A percentile compares a stretch with the other conserved stretches of the same genome.
Evolutionary conservation across 768 basidiomycete genomes (phyloP).

Genomic region (Lactarius vividus): DNA sequence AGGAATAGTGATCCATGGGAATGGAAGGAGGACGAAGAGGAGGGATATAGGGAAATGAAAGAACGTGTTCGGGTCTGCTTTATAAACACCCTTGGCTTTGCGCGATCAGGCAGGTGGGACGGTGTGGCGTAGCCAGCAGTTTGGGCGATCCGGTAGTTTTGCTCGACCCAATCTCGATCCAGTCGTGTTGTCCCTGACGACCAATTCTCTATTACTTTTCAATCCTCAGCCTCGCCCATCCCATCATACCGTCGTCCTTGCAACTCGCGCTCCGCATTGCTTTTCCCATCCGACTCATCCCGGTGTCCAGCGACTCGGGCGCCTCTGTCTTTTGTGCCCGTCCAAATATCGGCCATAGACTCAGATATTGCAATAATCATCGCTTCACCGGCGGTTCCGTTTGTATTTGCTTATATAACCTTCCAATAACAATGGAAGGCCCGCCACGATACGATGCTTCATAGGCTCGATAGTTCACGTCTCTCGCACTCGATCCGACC

Average conservation of each 20-base stretch:
- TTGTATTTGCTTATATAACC: neutral
- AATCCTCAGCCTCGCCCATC: too few relatives aligned
- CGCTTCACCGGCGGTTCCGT: neutral
- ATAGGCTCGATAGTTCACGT: neutral
- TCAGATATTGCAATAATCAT: neutral
- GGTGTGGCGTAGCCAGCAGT: neutral
- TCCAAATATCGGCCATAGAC: neutral
- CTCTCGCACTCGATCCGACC: neutral
- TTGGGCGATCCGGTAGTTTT: neutral
- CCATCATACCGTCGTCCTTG: neutral
- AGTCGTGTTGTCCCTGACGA: conserved; percentile 3
- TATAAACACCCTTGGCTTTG: neutral
- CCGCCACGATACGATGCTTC: neutral
- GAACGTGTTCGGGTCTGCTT: neutral
- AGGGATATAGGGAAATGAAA: neutral
- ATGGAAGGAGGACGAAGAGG: neutral
- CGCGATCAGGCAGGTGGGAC: too few relatives aligned
- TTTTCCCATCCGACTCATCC: neutral
- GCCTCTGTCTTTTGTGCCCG: neutral
- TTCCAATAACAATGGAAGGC: neutral
- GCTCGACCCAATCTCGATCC: neutral
- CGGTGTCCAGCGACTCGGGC: neutral
- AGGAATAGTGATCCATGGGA: conserved; percentile 25
- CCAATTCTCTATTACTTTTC: neutral
- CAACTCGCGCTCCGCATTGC: too few relatives aligned